Conservation (phyloP, 805 yeast species). For the Candida railenensis region DNA sequence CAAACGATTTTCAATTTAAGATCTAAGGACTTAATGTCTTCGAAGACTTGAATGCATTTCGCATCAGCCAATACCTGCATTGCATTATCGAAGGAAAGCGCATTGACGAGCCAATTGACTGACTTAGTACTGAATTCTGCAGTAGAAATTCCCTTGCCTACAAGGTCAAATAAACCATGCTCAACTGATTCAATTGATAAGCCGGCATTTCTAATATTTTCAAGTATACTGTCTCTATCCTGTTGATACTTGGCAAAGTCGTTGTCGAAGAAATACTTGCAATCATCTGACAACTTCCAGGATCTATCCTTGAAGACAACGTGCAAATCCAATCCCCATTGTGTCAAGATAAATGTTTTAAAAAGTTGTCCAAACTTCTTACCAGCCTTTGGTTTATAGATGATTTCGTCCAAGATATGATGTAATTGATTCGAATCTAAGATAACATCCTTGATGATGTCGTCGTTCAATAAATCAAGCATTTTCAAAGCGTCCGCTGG, state of each 20-base stretch:
- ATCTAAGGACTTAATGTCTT: conserved; percentile 50
- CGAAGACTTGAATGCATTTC: conserved; percentile 57
- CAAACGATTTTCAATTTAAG: conserved; percentile 51
- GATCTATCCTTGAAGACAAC: conserved; percentile 49
- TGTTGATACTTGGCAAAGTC: conserved; percentile 17
- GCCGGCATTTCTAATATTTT: conserved; percentile 46
- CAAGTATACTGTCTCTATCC: conserved; percentile 45
- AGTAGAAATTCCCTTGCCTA: conserved; percentile 39
- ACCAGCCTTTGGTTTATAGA: conserved; percentile 44
- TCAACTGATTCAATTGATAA: conserved; percentile 53
- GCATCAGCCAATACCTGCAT: conserved; percentile 45
- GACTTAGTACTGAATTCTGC: conserved; percentile 33
- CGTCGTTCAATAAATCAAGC: conserved; percentile 26
- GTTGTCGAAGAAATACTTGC: background rate
- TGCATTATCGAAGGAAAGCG: conserved; percentile 34
- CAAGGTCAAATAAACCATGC: conserved; percentile 51
- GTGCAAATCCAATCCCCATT: conserved; percentile 45
- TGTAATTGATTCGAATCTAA: conserved; percentile 27
- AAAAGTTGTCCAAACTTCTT: conserved; percentile 58
- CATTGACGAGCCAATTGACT: conserved; percentile 57
- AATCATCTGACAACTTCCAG: conserved; percentile 26
- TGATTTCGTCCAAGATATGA: conserved; percentile 21
- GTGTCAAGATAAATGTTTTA: conserved; percentile 65
- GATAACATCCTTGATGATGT: conserved; percentile 24
- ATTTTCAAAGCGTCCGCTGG: conserved; percentile 60